Base-by-base conservation (phyloP, 2,329 filamentous ascomycete species). In the Arthrobotrys megalospora region DNA sequence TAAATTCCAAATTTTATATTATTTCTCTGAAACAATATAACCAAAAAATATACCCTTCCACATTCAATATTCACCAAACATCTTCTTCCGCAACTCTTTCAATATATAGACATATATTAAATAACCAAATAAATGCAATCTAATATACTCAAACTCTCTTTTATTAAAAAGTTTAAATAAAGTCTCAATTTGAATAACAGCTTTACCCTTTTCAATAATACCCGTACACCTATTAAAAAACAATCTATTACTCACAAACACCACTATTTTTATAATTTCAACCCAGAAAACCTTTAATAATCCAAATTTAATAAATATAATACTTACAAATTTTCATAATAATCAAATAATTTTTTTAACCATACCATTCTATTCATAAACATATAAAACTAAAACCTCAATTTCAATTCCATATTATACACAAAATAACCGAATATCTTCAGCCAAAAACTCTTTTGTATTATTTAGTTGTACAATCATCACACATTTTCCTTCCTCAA, bases 61-160 rank as follows among this genome's bases (percentile, higher is more conserved):
- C 6, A 24, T n/a, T 19, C 19, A n/a, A 41, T 38, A 24, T 6
- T 60, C 11, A 16, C 19, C 6, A 60, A n/a, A 32, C 5, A 6
- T n/a, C 19, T 34, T 60, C 6, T 41, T 36, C 45, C 6, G 4
- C 6, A 41, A 45, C 45, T 24, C 5, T 64, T 41, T 64, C 45
- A 41, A 41, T 8, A 45, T 41, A 64, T 8, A 4, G 6, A 45
- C 10, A 64, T 38, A 24, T n/a, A 14, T 41, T 52, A 6, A 64
- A 64, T n/a, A 45, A 6, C 11, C 10, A 45, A 36, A 41, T 5
- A 36, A 64, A 41, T 45, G 14, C 45, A 24, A 64, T n/a, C n/a
- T n/a, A 64, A 52, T 64, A 45, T 36, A 64, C 14, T 41, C 14
- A 52, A 41, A 36, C n/a, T n/a, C n/a, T 24, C 14, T 21, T 41